These are phyloP conservation scores for Primulina tabacum DNA, from an alignment of 257 asterid species.

Conservation along the genomic window DNA sequence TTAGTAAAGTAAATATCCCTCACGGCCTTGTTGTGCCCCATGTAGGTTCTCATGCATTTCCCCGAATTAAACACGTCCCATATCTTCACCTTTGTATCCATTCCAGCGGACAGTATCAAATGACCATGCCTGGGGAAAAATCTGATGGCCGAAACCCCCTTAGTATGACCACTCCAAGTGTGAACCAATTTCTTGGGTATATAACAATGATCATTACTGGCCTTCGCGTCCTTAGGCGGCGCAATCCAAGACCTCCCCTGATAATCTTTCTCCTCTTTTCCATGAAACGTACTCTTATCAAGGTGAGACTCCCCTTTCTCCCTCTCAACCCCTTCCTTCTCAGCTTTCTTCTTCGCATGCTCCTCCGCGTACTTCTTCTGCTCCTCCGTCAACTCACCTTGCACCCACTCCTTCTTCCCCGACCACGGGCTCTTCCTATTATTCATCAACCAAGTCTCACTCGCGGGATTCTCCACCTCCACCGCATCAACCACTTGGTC, in stretches of 20 bases:
- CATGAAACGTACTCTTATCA: slow-evolving; percentile 88
- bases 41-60: slow-evolving; percentile 93
- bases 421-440: slow-evolving; percentile 97
- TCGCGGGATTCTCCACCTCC: slow-evolving; percentile 72
- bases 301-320: slow-evolving; percentile 50
- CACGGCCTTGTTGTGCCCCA: slow-evolving; percentile 95
- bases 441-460: slow-evolving; percentile 83
- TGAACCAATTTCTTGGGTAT: slow-evolving; percentile 94
- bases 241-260: slow-evolving; percentile 99
- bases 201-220: slow-evolving; percentile 90
- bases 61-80: slow-evolving; percentile 95
- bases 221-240: slow-evolving; percentile 94
- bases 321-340: slow-evolving; percentile 73
- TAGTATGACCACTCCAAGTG: slow-evolving; percentile 97
- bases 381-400: slow-evolving; percentile 83
- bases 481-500: slow-evolving; percentile 37
- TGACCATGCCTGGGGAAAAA: slow-evolving; percentile 94
- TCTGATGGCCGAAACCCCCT: slow-evolving; percentile 94
- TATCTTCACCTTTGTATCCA: slow-evolving; percentile 94
- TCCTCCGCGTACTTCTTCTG: slow-evolving; percentile 98
- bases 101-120: slow-evolving; percentile 89
- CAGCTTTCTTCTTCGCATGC: slow-evolving; percentile 89
- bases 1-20: slow-evolving; percentile 89
- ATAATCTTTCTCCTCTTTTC: slow-evolving; percentile 92
- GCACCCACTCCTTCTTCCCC: slow-evolving; percentile 77